Conservation (phyloP, 179 eudicot genomes). For the Beta corolliflora region DNA sequence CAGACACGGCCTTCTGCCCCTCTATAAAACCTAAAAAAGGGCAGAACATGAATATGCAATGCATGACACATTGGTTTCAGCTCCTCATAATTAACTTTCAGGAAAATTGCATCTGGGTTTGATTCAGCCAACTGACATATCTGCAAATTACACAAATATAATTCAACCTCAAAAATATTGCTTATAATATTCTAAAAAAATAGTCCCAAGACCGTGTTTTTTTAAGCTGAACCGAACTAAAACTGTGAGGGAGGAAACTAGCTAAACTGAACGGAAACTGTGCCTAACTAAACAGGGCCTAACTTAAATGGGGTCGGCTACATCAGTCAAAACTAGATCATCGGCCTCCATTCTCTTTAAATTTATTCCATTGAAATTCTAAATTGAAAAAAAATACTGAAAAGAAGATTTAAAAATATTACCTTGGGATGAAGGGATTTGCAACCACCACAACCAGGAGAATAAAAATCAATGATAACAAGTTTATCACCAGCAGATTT, state of each 20-base stretch:
- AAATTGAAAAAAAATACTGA: background rate
- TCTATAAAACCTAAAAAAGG: slow-evolving; percentile 48
- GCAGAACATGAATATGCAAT: slow-evolving; percentile 45
- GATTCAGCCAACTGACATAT: slow-evolving; percentile 51
- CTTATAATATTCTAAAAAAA: too few relatives aligned
- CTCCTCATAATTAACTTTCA: slow-evolving; percentile 45
- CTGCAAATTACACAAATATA: slow-evolving; percentile 16
- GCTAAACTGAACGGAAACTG: too few relatives aligned
- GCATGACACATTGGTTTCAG: slow-evolving; percentile 50
- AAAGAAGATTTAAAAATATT: background rate
- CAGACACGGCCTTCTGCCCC: slow-evolving; percentile 42
- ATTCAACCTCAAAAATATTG: background rate
- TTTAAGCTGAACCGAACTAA: too few relatives aligned
- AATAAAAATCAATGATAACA: slow-evolving; percentile 45
- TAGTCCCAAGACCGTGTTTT: too few relatives aligned
- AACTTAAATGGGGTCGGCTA: too few relatives aligned
- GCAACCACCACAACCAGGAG: slow-evolving; percentile 60
- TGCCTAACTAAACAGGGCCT: too few relatives aligned
- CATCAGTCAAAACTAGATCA: too few relatives aligned
- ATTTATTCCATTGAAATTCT: background rate
- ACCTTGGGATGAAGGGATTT: slow-evolving; percentile 53
- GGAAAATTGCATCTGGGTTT: slow-evolving; percentile 46
- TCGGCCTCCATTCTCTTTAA: too few relatives aligned
- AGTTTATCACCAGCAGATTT: slow-evolving; percentile 39
- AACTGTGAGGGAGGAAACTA: too few relatives aligned